Percentiles rank a stretch among this genome's conserved stretches.
Evolutionary conservation across 768 basidiomycete species (phyloP).

Genomic region (Pulveroboletus frians): DNA sequence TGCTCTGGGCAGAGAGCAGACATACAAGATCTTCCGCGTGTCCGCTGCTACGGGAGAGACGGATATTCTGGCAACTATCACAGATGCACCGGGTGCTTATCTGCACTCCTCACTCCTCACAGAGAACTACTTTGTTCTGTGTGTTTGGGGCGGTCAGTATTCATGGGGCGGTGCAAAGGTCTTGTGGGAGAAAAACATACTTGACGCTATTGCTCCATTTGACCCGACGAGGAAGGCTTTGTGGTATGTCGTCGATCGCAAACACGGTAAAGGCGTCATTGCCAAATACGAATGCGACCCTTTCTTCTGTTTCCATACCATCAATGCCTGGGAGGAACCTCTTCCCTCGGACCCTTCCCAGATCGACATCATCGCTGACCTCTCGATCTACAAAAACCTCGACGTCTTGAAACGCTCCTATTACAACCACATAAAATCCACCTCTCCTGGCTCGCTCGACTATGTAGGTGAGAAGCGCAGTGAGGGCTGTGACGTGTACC

Average conservation of each 20-base stretch:
- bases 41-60: conserved; percentile 28
- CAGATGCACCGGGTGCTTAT: conserved; percentile 36
- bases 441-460: conserved; percentile 23
- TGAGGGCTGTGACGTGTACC: conserved; percentile 15
- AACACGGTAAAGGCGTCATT: conserved; percentile 32
- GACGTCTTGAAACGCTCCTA: conserved; percentile 31
- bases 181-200: conserved; percentile 29
- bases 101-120: conserved; percentile 37
- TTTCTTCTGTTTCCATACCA: conserved; percentile 37
- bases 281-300: conserved; percentile 34
- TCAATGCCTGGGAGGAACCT: conserved; percentile 37
- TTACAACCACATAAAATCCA: conserved; percentile 26
- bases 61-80: conserved; percentile 33
- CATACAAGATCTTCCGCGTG: conserved; percentile 35
- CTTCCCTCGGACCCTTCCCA: conserved; percentile 21
- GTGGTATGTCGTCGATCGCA: conserved; percentile 38
- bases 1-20: conserved; percentile 23
- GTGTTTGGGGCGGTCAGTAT: conserved; percentile 31
- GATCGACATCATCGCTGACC: conserved; percentile 33
- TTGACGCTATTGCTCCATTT: conserved; percentile 32
- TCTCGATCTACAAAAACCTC: conserved; percentile 32
- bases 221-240: conserved; percentile 24
- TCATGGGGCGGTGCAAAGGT: conserved; percentile 28
- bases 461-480: conserved; percentile 20
- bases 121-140: conserved; percentile 33